These are phyloP conservation scores for Kandelia obovata DNA, from an alignment of 345 rosid species.

Conservation along the genomic window DNA sequence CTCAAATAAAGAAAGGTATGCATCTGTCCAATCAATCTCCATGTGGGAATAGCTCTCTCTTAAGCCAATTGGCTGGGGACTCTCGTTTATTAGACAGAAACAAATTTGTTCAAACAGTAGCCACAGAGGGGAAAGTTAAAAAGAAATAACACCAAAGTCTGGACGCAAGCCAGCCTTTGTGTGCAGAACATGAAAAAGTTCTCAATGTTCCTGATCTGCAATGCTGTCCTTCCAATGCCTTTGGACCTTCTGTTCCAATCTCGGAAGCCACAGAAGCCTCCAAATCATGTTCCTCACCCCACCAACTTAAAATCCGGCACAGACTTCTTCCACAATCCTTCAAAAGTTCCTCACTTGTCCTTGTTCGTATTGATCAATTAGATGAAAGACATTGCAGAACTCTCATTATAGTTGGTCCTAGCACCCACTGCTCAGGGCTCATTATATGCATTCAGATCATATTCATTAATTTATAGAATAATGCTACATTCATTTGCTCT, in stretches of 20 bases:
- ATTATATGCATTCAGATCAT: constrained; percentile 25
- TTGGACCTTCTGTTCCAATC: constrained; percentile 3
- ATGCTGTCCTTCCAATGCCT: neutral
- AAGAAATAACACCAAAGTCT: neutral
- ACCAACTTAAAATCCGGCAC: constrained; percentile 22
- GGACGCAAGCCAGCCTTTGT: neutral
- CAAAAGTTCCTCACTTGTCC: constrained; percentile 64
- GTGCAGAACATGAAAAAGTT: constrained; percentile 10
- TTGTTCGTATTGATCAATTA: constrained; percentile 41
- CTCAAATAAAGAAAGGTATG: too few species aligned
- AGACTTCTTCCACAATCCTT: too few species aligned
- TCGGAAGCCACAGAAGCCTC: constrained; percentile 11
- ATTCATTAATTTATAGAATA: constrained; percentile 8
- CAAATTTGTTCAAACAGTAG: too few species aligned
- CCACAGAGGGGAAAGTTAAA: neutral
- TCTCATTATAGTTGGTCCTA: constrained; percentile 40
- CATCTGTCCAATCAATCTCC: neutral
- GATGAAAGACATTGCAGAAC: constrained; percentile 20
- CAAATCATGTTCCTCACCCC: constrained; percentile 19
- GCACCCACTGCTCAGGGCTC: constrained; percentile 59
- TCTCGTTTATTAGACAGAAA: neutral
- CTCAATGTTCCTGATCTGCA: neutral
- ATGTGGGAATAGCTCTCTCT: neutral
- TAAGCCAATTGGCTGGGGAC: neutral
- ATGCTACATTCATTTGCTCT: constrained; percentile 9